Evolutionary conservation across 2,329 filamentous ascomycete species (phyloP), one percentile per base, ranked within the genome.

Genomic region (Calonectria hongkongensis): DNA sequence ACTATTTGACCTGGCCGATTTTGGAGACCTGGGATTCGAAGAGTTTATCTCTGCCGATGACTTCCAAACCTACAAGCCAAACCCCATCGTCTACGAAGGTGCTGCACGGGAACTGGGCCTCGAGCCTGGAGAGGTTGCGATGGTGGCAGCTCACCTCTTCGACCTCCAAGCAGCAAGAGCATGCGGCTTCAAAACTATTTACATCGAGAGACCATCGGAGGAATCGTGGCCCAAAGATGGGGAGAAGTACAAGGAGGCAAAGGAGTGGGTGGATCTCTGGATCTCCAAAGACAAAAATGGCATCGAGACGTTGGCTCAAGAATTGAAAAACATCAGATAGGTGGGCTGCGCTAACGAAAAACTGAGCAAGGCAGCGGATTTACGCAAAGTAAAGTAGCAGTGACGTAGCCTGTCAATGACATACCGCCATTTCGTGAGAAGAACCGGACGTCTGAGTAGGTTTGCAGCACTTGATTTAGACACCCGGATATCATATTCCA

Each of bases 41-140:
- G 84, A 87, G 67, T 78, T 95, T 47, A 86, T 93, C 72, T 94
- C 91, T 10, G 90, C 92, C 0, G 94, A 94, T 83, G 89, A 92
- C 74, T 96, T 96, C 80, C 85, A 87, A 54, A 91, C 90, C 0
- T 97, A 96, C 82, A 97, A 97, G 86, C 94, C 94, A 1, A 88
- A 90, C 73, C 89, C 90, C 9, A 86, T 82, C 65, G 92, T 93
- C 2, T 97, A 97, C 80, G 86, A 89, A 1, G 94, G 94, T 4
- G 94, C 93, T 0, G 93, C 88, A 2, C 83, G 86, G 70, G 87
- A 85, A 75, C 83, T 96, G 66, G 90, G 88, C 0, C 73, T 92
- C 50, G 77, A 88, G 73, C 89, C 92, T 0, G 81, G 82, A 2
- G 87, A 95, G 79, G 93, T 94, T 70, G 93, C 91, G 25, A 91